Evolutionary conservation across 768 basidiomycete species (phyloP), one percentile per base, ranked within the genome.

Genomic region (Leccinum obscurum): DNA sequence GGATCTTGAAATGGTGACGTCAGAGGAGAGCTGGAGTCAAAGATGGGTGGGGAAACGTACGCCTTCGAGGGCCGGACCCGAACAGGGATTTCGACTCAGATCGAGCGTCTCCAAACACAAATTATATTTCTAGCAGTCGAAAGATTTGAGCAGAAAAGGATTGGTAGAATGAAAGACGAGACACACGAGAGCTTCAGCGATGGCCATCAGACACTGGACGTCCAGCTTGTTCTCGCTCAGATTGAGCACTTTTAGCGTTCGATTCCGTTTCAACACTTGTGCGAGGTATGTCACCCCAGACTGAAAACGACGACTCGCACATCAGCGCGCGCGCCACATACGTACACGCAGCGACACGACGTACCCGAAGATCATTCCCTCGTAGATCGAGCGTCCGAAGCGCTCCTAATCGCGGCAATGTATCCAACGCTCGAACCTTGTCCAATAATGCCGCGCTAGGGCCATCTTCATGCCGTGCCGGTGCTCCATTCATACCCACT

Each of bases 181-280:
- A 78, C 87, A 66, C 59, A 95, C 94, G 71, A 99, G 71, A 98
- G 95, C 90, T 73, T 99, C 96, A 0, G 94, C 95, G 14, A 99
- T 80, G 0, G 82, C 77, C 2, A 88, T 85, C 10, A 99, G 78
- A 56, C 93, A 92, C 9, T 82, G 77, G 1, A 91, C 83, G 59
- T 96, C 96, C 6, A 99, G 83, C 72, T 90, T 93, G 73, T 98
- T 98, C 72, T 98, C 96, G 68, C 91, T 89, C 55, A 98, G 76
- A 72, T 98, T 98, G 26, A 98, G 81, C 6, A 98, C 88, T 75
- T 96, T 97, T 49, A 98, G 79, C 3, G 96, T 98, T 49, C 95
- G 81, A 74, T 99, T 98, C 39, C 96, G 88, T 71, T 98, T 98
- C 63, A 98, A 78, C 0, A 98, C 96, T 75, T 98, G 95, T 0